Evolutionary conservation across 139 green algal genomes (phyloP).

Genomic region (Pedinophyceae sp.): DNA sequence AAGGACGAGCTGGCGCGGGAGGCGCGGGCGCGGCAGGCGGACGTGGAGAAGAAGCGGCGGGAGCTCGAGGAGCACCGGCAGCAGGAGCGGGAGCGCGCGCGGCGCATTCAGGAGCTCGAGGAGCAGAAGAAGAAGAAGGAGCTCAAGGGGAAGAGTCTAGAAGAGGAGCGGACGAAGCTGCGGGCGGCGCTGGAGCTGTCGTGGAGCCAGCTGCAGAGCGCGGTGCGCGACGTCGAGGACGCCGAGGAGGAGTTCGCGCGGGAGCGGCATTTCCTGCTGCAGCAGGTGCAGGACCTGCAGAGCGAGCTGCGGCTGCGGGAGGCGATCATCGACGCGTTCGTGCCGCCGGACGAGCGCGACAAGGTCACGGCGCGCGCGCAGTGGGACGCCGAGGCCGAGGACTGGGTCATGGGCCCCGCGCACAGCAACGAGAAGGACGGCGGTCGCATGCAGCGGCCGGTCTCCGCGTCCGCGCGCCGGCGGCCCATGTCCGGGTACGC

Average conservation of each 20-base stretch:
- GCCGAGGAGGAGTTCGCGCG: neutral
- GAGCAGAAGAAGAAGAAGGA: neutral
- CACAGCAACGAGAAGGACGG: slow-evolving; percentile 9
- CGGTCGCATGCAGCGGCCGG: neutral
- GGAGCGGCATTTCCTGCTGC: neutral
- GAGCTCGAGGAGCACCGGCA: neutral
- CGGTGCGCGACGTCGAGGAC: neutral
- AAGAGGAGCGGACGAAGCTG: neutral
- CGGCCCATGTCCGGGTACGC: slow-evolving; percentile 37
- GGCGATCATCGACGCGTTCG: slow-evolving; percentile 62
- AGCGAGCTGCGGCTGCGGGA: slow-evolving; percentile 32
- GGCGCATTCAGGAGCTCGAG: neutral
- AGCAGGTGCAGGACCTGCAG: neutral
- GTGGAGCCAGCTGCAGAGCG: neutral
- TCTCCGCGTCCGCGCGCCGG: neutral
- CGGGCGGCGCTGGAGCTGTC: neutral
- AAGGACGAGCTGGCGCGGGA: slow-evolving; percentile 1
- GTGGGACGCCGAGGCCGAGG: slow-evolving; percentile 51
- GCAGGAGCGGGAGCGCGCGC: neutral
- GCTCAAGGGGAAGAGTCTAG: neutral
- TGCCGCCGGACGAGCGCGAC: slow-evolving; percentile 43
- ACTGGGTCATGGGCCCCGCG: slow-evolving; percentile 33
- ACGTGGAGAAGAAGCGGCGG: neutral
- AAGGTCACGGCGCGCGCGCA: slow-evolving; percentile 44
- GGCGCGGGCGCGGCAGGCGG: neutral